These are phyloP conservation scores for Tetradesmus obliquus DNA, from an alignment of 139 green algal species.

Conservation along the genomic window DNA sequence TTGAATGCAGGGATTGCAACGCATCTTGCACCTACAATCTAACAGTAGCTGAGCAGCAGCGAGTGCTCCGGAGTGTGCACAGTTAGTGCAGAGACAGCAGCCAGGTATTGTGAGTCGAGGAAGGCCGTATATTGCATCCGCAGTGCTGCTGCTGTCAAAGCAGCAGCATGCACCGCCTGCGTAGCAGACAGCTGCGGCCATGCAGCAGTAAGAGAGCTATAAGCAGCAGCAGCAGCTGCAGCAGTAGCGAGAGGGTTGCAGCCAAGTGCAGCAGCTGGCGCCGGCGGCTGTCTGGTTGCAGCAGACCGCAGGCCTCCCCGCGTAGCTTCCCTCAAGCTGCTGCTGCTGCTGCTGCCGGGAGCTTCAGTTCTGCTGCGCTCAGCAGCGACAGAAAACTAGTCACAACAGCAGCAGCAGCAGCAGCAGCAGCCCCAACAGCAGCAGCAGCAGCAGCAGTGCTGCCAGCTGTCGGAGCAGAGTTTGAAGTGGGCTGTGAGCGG, in stretches of 20 bases:
- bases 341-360: not conserved
- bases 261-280: not conserved
- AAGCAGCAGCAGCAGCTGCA: slow-evolving; percentile 8
- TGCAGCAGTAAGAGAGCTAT: not conserved
- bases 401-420: not conserved
- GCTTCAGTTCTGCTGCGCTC: no score
- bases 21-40: no score
- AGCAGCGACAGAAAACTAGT: not conserved
- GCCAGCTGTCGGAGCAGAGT: not conserved
- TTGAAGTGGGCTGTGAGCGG: not conserved
- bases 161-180: not conserved
- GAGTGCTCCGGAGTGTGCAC: no score
- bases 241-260: not conserved
- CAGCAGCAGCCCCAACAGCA: not conserved
- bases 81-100: no score
- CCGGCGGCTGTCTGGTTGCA: no score
- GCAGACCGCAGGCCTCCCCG: no score
- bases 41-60: no score
- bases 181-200: not conserved
- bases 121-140: not conserved
- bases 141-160: not conserved
- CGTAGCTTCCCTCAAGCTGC: not conserved
- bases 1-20: no score
- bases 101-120: no score
- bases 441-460: slow-evolving; percentile 19